Conservation (phyloP, 106 monocot species). For the Dendrobium chrysotoxum region DNA sequence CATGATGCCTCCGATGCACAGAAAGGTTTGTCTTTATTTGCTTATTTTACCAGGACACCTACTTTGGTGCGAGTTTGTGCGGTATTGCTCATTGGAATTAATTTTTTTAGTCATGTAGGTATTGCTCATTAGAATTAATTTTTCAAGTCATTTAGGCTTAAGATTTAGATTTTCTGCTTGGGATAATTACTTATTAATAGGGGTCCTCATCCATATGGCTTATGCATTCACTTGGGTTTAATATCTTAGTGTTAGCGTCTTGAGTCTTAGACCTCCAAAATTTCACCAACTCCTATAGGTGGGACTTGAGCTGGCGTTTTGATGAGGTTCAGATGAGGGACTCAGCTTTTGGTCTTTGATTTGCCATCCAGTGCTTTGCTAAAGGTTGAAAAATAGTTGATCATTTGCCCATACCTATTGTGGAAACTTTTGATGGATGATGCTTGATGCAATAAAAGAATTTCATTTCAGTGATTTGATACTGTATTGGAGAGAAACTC, state of each 20-base stretch:
- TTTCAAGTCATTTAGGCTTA: neutral
- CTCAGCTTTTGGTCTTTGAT: neutral
- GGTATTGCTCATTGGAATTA: neutral
- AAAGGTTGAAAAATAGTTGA: neutral
- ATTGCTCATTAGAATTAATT: neutral
- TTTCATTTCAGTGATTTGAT: neutral
- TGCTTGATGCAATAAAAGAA: no score
- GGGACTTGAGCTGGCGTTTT: neutral
- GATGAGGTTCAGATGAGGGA: neutral
- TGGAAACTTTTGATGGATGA: neutral
- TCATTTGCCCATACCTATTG: neutral
- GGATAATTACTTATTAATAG: neutral
- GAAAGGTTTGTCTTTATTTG: slow-evolving; percentile 5
- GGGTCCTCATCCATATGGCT: neutral
- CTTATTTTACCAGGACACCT: neutral
- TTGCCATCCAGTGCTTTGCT: neutral
- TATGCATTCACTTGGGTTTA: neutral
- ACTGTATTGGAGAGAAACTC: neutral
- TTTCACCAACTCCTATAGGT: neutral
- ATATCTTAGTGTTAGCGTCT: no score
- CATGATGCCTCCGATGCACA: slow-evolving; percentile 16
- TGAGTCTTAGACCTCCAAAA: neutral
- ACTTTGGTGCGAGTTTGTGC: neutral
- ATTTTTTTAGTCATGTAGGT: neutral
- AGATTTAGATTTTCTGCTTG: neutral